Percentiles rank a stretch among this genome's conserved stretches.
These are phyloP conservation scores for Trichoderma gamsii DNA, from an alignment of 495 filamentous ascomycete genomes.

Conservation along the genomic window DNA sequence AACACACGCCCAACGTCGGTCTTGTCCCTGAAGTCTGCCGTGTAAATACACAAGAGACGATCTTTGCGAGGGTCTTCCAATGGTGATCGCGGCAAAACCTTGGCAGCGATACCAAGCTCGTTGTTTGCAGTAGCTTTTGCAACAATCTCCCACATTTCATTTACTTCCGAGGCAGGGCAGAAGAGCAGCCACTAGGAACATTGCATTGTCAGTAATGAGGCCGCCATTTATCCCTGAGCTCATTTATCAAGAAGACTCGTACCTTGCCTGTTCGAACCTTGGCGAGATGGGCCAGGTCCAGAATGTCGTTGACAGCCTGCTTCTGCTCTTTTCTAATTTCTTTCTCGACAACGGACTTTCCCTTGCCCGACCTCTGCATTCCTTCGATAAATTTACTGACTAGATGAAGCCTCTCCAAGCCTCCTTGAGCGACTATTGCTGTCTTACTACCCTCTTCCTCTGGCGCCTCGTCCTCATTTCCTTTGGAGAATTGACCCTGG, in stretches of 20 bases:
- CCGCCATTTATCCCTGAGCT: no score
- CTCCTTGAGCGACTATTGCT: slow-evolving; percentile 26
- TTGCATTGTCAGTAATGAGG: background rate
- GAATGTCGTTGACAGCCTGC: slow-evolving; percentile 47
- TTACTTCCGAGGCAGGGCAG: slow-evolving; percentile 46
- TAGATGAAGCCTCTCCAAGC: slow-evolving; percentile 32
- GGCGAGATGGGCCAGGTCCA: slow-evolving; percentile 48
- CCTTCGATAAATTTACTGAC: slow-evolving; percentile 29
- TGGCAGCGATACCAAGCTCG: slow-evolving; percentile 61
- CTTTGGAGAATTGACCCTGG: slow-evolving; percentile 30
- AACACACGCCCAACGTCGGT: slow-evolving; percentile 64
- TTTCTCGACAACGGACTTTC: slow-evolving; percentile 36
- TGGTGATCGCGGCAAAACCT: slow-evolving; percentile 51
- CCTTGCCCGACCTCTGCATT: slow-evolving; percentile 22
- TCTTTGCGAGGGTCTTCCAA: slow-evolving; percentile 29
- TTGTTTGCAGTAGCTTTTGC: slow-evolving; percentile 56
- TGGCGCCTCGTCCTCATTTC: slow-evolving; percentile 38
- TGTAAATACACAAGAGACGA: slow-evolving; percentile 70
- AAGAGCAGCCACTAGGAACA: slow-evolving; percentile 72
- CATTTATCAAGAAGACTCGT: background rate
- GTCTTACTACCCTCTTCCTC: slow-evolving; percentile 26
- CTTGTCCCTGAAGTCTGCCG: slow-evolving; percentile 60
- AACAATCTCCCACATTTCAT: slow-evolving; percentile 57
- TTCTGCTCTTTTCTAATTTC: slow-evolving; percentile 47
- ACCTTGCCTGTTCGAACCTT: slow-evolving; percentile 60